Conservation (phyloP, 2,329 filamentous ascomycete genomes). For the Coniochaeta prunicola region DNA sequence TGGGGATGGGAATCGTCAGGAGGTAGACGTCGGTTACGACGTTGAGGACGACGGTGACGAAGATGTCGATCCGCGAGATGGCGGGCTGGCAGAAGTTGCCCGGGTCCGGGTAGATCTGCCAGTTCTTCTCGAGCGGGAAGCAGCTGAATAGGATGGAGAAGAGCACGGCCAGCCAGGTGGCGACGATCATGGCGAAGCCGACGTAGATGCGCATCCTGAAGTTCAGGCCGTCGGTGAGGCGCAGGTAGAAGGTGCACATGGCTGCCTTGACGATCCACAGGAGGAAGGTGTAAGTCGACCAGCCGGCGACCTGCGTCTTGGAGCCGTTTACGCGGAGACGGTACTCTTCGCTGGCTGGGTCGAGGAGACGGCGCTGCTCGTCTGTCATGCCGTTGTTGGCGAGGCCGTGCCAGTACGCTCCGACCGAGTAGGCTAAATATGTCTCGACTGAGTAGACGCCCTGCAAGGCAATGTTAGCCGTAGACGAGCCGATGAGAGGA, state of each 20-base stretch:
- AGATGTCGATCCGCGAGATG: slow-evolving; percentile 27
- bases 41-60: slow-evolving; percentile 30
- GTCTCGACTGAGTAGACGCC: slow-evolving; percentile 17
- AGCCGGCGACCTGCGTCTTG: slow-evolving; percentile 44
- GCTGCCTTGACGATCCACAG: slow-evolving; percentile 47
- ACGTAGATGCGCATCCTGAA: slow-evolving; percentile 30
- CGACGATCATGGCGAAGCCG: slow-evolving; percentile 35
- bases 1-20: slow-evolving; percentile 32
- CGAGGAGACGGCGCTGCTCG: slow-evolving; percentile 16
- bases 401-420: slow-evolving; percentile 18
- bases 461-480: slow-evolving; percentile 6
- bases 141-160: slow-evolving; percentile 39
- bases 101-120: slow-evolving; percentile 41
- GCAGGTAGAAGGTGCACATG: slow-evolving; percentile 46
- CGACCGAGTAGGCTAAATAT: slow-evolving; percentile 20
- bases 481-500: slow-evolving; percentile 4
- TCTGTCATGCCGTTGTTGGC: slow-evolving; percentile 26
- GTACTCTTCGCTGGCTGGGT: slow-evolving; percentile 19
- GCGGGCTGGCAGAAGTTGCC: slow-evolving; percentile 28
- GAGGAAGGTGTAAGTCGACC: slow-evolving; percentile 44
- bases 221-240: slow-evolving; percentile 35
- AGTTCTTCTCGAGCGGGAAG: slow-evolving; percentile 38
- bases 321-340: slow-evolving; percentile 34
- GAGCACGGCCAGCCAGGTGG: slow-evolving; percentile 37
- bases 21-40: slow-evolving; percentile 32